phyloP scores from a whole-genome alignment of 495 filamentous ascomycete species.

The Tuber melanosporum region DNA sequence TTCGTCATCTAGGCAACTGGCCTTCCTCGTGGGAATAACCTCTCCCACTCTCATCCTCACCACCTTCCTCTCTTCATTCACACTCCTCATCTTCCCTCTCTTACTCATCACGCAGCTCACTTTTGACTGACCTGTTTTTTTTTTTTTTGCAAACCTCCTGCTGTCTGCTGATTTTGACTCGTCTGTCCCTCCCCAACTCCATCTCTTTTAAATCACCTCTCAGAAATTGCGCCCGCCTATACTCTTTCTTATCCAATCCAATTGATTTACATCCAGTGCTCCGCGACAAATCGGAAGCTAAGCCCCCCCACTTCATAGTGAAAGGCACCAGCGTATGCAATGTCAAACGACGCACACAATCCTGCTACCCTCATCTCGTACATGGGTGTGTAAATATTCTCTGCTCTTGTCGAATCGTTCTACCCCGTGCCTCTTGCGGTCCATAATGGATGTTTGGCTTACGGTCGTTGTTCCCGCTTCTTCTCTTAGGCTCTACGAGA shows the following conservation, averaged over 20 bases:
- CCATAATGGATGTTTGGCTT: conserved; percentile 28
- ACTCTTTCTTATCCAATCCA: conserved; percentile 15
- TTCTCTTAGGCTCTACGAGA: conserved; percentile 27
- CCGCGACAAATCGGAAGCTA: conserved; percentile 37
- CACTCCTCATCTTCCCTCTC: not conserved
- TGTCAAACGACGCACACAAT: conserved; percentile 38
- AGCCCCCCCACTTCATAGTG: conserved; percentile 29
- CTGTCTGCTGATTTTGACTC: not conserved
- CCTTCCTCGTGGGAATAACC: not conserved
- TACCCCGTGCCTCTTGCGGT: conserved; percentile 28
- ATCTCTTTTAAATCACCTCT: conserved; percentile 1
- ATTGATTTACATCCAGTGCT: conserved; percentile 23
- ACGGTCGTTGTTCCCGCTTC: conserved; percentile 20
- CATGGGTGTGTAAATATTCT: conserved; percentile 35
- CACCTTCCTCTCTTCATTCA: not conserved
- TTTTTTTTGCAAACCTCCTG: not conserved
- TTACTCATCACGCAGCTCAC: conserved; percentile 1
- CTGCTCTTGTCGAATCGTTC: conserved; percentile 38
- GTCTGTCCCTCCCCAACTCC: conserved; percentile 1
- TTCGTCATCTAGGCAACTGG: not conserved
- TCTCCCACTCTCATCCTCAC: not conserved
- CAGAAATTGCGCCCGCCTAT: not conserved
- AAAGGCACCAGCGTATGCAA: conserved; percentile 34
- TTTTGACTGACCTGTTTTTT: not conserved
- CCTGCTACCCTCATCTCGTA: conserved; percentile 39